phyloP scores from a whole-genome alignment of 305 asterid genomes.

The Fraxinus ornus region DNA sequence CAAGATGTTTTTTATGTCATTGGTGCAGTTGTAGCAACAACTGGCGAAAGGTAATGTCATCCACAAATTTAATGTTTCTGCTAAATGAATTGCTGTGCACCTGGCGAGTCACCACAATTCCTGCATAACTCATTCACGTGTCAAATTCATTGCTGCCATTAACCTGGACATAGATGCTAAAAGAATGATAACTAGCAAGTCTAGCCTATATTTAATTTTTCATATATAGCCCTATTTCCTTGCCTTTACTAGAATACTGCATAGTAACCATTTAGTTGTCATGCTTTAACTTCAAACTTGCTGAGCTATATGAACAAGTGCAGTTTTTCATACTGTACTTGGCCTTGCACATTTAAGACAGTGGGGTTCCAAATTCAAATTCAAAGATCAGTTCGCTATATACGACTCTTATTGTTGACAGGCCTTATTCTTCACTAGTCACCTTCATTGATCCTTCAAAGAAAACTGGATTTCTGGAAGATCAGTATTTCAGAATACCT shows the following conservation, averaged over 20 bases:
- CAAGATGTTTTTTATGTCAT: slow-evolving; percentile 53
- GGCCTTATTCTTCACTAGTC: background rate
- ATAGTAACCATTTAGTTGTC: background rate
- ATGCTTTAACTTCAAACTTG: background rate
- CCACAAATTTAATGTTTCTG: slow-evolving; percentile 17
- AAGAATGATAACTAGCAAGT: background rate
- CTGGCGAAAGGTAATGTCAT: slow-evolving; percentile 72
- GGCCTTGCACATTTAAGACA: background rate
- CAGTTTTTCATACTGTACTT: background rate
- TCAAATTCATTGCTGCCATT: background rate
- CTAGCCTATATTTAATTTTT: background rate
- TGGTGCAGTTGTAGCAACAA: slow-evolving; percentile 60
- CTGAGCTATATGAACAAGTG: background rate
- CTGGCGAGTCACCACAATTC: background rate
- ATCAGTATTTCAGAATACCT: background rate
- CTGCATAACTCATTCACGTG: slow-evolving; percentile 11
- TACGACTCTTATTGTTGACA: background rate
- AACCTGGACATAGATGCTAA: background rate
- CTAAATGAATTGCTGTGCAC: slow-evolving; percentile 17
- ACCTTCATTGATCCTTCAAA: background rate
- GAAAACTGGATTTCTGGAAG: background rate
- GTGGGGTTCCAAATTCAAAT: background rate
- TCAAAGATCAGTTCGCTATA: background rate
- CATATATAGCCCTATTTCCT: background rate
- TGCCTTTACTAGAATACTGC: background rate